Conservation (phyloP, 2,329 filamentous ascomycete genomes). For the Ambrosiella beaveri region DNA sequence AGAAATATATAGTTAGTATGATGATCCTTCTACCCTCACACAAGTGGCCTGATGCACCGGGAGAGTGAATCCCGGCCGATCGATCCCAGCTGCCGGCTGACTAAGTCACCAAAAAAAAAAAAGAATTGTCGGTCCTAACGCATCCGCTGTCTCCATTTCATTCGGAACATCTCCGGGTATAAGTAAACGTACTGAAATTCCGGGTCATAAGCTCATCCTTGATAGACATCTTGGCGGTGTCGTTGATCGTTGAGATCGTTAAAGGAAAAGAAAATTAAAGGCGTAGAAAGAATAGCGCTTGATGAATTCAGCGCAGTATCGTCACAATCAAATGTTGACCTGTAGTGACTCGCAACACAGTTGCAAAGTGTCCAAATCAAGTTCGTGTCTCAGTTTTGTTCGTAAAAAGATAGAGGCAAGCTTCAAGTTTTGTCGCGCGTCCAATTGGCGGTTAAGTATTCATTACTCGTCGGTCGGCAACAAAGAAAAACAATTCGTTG, state of each 20-base stretch:
- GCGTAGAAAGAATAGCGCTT: neutral
- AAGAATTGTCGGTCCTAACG: neutral
- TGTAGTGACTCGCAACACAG: neutral
- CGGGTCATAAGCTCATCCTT: constrained; percentile 55
- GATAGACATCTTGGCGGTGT: constrained; percentile 42
- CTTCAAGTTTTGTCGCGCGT: neutral
- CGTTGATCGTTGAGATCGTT: neutral
- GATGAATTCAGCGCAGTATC: too few relatives aligned
- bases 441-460: neutral
- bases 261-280: neutral
- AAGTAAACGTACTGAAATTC: constrained; percentile 48
- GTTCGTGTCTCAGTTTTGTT: neutral
- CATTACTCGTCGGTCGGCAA: too few relatives aligned
- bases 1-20: constrained; percentile 11
- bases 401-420: neutral
- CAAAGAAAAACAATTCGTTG: too few relatives aligned
- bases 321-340: neutral
- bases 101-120: neutral
- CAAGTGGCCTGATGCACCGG: too few relatives aligned
- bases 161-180: constrained; percentile 12
- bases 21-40: neutral
- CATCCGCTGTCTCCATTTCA: neutral
- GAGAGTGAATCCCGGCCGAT: too few relatives aligned
- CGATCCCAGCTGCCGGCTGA: too few relatives aligned
- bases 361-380: constrained; percentile 3